Evolutionary conservation across 164 flowering plant genomes (phyloP), one percentile per base, ranked within the genome.

Genomic region (Warburgia ugandensis): DNA sequence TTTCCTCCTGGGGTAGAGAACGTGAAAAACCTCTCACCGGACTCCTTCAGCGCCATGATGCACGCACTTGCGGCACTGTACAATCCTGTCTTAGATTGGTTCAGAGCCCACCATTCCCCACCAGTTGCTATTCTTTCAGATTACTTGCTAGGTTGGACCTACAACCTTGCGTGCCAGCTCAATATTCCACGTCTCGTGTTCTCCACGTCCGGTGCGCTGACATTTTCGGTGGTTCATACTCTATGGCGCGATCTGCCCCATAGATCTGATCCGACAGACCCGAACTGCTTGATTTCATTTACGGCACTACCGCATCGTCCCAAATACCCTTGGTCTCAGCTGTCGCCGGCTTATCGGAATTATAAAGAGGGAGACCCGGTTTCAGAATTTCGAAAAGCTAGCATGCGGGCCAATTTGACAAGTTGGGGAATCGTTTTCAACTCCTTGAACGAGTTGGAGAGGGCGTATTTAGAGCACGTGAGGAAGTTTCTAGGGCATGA

Each of bases 361-460:
- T 50, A 28, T 29, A 3, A 9, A 22, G 48, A 43, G 19, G 30
- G 40, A 5, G 59, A 45, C 30, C 40, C 50, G 2, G 23, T n/a
- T 7, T 33, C 50, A 17, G 59, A 55, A 30, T 55, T 45, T 16
- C 28, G 45, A 6, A 33, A 32, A 45, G 65, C 51, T 20, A n/a
- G 42, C 7, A 8, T 55, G 31, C 7, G 11, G 16, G 63, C 27
- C 0, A 66, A 66, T 31, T 2, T 23, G 10, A 29, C 16, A 33
- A 68, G 75, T n/a, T 71, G 75, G 75, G 75, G 75, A 2, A 6
- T 50, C n/a, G 63, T 68, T 6, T 39, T 68, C 30, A 74, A 74
- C 62, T 17, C 65, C 14, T 64, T 60, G 26, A 11, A 22, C 10
- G 60, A 50, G 43, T 8, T 72, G 53, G 81, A 77, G 22, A 21